Base-by-base conservation (phyloP, 179 eudicot species). In the Sideroxylon spinosum region DNA sequence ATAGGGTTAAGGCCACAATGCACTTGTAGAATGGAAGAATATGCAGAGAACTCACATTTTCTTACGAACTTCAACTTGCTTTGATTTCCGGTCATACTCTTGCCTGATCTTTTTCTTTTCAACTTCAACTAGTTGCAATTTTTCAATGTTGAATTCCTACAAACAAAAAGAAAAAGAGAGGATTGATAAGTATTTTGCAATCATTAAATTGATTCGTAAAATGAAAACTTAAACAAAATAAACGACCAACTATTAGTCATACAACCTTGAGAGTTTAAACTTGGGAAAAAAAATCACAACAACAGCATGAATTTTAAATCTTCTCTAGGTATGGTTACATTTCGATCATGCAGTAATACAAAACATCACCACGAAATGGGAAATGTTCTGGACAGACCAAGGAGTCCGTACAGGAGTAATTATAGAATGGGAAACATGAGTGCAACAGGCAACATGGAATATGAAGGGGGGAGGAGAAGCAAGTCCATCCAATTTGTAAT, bases 141-240 rank as follows among this genome's bases (percentile, higher is more conserved):
- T 92, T 87, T 89, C 91, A 68, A 92, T 91, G 79, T 92, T 90
- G 85, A 92, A 90, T 81, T 92, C 94, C 97, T 90, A 68, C 48
- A 32, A 7, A 61, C 62, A 37, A 70, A 19, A 29, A 17, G 9
- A 4, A 20, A 37, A 13, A 13, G 1, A 60, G 6, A 23, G 20
- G 60, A 37, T 48, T 28, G 61, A 68, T 46, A 44, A 57, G 22
- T 55, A 12, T 1, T 16, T 1, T 32, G 17, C 57, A 73, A 19
- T 29, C 11, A 57, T 7, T 49, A n/a, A 26, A 68, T 1, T 37
- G n/a, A 65, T 68, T 68, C 1, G 37, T 50, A 17, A 44, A 68
- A 68, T 37, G 44, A 37, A 37, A 37, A 37, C 44, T 37, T 37
- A 37, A 0, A 37, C 44, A 37, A 3, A 37, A 37, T 37, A 37